Base-by-base conservation (phyloP, 208 protist species). In the Acanthamoeba sp. region DNA sequence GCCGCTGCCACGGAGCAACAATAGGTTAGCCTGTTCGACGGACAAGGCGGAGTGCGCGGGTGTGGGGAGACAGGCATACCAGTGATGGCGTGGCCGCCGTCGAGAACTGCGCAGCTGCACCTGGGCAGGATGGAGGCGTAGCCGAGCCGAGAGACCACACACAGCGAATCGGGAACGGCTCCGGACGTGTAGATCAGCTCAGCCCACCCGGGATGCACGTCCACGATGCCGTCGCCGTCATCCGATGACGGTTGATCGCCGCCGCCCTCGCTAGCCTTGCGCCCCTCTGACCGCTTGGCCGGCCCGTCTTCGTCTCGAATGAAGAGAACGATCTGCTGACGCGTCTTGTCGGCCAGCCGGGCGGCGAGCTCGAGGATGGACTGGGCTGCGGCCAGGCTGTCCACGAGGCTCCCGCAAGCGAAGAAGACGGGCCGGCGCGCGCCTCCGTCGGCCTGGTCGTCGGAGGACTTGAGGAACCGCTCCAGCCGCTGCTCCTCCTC, bases 231-330 rank as follows among this genome's bases (percentile, higher is more conserved):
- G n/a, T 76, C 66, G 66, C 66, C 66, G 66, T 76, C 36, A 2
- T 76, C 66, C 66, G 66, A 10, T 34, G 62, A 22, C 62, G 27
- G 62, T 27, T 40, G 29, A 76, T 16, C 36, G 36, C 32, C n/a
- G 12, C 36, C 12, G 66, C n/a, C 12, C 45, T 3, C 45, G 45
- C 45, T 50, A 9, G 45, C 45, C 45, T 9, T 50, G 14, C 14
- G 45, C 45, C 45, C 45, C 45, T 1, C 45, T 20, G 36, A 20
- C n/a, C 36, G 66, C 66, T 76, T 76, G 66, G 66, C 66, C 16
- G n/a, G 36, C 22, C 66, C 66, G 36, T 76, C 66, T 29, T 76
- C 66, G 36, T 76, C 66, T 24, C 66, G 66, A n/a, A 76, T 76
- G 66, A 76, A 76, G 32, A 76, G 22, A 20, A 76, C n/a, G 12